These are phyloP conservation scores for Cynanchum wilfordii DNA, from an alignment of 257 asterid genomes.

Conservation along the genomic window DNA sequence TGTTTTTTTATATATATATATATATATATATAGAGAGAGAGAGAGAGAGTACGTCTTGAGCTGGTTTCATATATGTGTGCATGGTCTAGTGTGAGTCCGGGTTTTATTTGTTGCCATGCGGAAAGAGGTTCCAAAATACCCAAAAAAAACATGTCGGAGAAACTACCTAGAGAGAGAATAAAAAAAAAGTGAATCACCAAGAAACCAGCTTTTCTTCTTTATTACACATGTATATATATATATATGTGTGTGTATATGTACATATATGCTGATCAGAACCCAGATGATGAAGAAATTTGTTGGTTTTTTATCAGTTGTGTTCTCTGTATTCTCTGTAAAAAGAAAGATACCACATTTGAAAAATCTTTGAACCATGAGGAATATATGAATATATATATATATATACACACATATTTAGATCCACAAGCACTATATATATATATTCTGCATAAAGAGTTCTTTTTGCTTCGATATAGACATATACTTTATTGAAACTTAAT, in stretches of 20 bases:
- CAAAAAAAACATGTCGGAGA: neutral
- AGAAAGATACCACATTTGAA: neutral
- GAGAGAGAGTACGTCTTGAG: too few species aligned
- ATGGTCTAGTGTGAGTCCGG: neutral
- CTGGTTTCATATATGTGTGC: neutral
- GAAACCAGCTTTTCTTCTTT: neutral
- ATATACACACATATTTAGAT: neutral
- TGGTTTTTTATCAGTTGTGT: neutral
- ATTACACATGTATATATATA: neutral
- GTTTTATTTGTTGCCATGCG: slow-evolving; percentile 12
- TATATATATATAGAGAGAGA: neutral
- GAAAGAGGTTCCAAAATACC: neutral
- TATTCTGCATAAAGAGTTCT: too few species aligned
- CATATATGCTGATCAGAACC: neutral
- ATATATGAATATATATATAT: too few species aligned
- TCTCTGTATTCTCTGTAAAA: neutral
- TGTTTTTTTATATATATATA: too few species aligned
- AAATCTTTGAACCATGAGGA: neutral
- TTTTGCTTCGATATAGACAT: neutral
- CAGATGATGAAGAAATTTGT: neutral
- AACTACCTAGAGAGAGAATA: too few species aligned
- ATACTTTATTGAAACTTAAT: too few species aligned
- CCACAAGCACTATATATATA: too few species aligned
- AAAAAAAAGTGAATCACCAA: neutral
- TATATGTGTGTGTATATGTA: too few species aligned